Base-by-base conservation (phyloP, 768 basidiomycete genomes). In the Pholiota conissans region DNA sequence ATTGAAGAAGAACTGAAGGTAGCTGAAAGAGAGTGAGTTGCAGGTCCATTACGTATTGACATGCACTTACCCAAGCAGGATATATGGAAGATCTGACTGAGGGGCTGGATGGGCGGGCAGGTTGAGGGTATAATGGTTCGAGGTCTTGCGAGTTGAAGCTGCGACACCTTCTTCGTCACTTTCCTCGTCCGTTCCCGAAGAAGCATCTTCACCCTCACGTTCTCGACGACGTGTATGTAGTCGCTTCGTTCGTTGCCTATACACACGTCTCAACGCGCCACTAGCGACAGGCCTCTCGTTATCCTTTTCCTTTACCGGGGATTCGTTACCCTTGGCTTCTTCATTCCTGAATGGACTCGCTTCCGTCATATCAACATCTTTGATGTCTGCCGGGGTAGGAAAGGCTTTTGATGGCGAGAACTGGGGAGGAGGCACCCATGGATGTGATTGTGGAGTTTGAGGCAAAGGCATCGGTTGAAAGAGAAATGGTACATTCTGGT, bases 1-100 rank as follows among this genome's bases (percentile, higher is more conserved):
- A 72, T 98, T 97, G 77, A 97, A 97, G 73, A 91, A 85, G 74
- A 98, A 93, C 69, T 98, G 96, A 20, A 96, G 77, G 72, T 98
- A 98, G 60, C 92, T 91, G 55, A 45, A 58, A 49, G 50, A 57
- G 26, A 55, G 52, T 66, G 59, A 66, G 65, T 51, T 51, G 55
- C 18, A 42, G 52, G 9, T 32, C 16, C 11, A 53, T 29, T 37
- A n/a, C 56, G 28, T 45, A 59, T 51, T 51, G 13, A 24, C 42
- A 50, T 57, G 29, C 28, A 76, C 88, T 67, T 63, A 95, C 94
- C 95, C 94, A 49, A 94, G 81, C 27, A 97, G 76, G 53, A 95
- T 75, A 72, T 93, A 92, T 20, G 95, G 95, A 32, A 77, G 73
- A 59, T 91, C 89, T 27, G 84, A 84, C 59, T 74, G 81, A 39